Evolutionary conservation across 169 alveolate genomes (phyloP), one percentile per base, ranked within the genome.

Genomic region (Plasmodium knowlesi): DNA sequence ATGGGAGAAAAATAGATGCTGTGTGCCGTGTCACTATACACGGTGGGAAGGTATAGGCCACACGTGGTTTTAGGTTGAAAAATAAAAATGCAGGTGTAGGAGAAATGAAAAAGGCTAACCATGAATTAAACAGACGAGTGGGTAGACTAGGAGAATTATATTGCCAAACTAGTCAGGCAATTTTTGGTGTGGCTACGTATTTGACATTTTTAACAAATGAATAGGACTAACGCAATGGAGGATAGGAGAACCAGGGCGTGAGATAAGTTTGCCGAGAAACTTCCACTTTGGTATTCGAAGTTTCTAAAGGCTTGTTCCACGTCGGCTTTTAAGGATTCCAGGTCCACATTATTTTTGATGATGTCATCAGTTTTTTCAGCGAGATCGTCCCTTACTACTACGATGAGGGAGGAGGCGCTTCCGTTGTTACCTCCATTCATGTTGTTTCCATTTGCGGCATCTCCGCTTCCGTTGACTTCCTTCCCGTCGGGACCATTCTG

Each of bases 301-400:
- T 32, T 54, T 80, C 32, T 22, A 79, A 78, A 88, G 50, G 94
- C 74, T 57, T 78, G 80, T 37, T 88, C 89, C 10, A 88, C 73
- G 50, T 67, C 94, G 12, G 74, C 54, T 53, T 82, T 37, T 28
- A 88, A 88, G n/a, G 82, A 32, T 12, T 37, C 28, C 25, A 79
- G 16, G 28, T 88, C 83, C n/a, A 88, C 79, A 67, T 88, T 88
- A 19, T 88, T 37, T 5, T 88, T 76, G 50, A 88, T 79, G 81
- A 88, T 78, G 25, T 57, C 94, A 12, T 88, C 89, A 28, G 89
- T 61, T 34, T 76, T 67, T 67, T 78, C 94, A 5, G 90, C 89
- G 12, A 4, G 30, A 39, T 43, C 50, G 46, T 54, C 94, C 30
- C 78, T 30, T 28, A 88, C 82, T 34, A 88, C 67, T 37, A 86